Conservation (phyloP, 176 grass and related monocot genomes). For the Zizania latifolia region DNA sequence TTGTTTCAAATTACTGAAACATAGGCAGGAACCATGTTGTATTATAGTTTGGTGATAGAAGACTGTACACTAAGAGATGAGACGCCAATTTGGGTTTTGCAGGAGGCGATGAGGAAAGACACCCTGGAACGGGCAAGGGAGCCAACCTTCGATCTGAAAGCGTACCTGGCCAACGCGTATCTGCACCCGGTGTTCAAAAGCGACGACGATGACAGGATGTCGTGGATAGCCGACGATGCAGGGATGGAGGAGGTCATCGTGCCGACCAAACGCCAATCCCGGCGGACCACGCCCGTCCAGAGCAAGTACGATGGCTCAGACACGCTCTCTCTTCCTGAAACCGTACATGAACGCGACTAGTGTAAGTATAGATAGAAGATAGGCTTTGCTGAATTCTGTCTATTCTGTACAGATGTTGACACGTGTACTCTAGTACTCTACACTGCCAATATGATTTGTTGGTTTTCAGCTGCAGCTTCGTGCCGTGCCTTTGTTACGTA, state of each 20-base stretch:
- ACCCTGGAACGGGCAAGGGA: slow-evolving; percentile 80
- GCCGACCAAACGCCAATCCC: slow-evolving; percentile 81
- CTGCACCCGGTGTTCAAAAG: slow-evolving; percentile 86
- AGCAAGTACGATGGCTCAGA: slow-evolving; percentile 61
- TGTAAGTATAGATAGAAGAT: too few relatives aligned
- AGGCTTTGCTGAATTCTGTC: too few relatives aligned
- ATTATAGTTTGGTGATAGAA: neutral
- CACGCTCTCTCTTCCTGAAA: slow-evolving; percentile 39
- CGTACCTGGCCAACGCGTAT: slow-evolving; percentile 61
- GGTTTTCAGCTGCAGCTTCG: too few relatives aligned
- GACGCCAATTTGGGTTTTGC: neutral
- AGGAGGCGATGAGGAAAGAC: slow-evolving; percentile 99
- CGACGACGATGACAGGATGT: slow-evolving; percentile 15
- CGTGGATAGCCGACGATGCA: slow-evolving; percentile 13
- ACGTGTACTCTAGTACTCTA: too few relatives aligned
- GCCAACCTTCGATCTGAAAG: slow-evolving; percentile 74
- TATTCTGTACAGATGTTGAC: too few relatives aligned
- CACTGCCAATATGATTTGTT: too few relatives aligned
- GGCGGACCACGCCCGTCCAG: slow-evolving; percentile 55
- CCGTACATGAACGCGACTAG: slow-evolving; percentile 12
- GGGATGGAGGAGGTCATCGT: slow-evolving; percentile 56
- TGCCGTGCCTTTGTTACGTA: too few relatives aligned
- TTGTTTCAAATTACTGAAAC: neutral
- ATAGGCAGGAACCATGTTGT: neutral
- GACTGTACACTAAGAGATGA: neutral